phyloP scores from a whole-genome alignment of 129 eudicot species.

The Chrysanthemum lavandulifolium region DNA sequence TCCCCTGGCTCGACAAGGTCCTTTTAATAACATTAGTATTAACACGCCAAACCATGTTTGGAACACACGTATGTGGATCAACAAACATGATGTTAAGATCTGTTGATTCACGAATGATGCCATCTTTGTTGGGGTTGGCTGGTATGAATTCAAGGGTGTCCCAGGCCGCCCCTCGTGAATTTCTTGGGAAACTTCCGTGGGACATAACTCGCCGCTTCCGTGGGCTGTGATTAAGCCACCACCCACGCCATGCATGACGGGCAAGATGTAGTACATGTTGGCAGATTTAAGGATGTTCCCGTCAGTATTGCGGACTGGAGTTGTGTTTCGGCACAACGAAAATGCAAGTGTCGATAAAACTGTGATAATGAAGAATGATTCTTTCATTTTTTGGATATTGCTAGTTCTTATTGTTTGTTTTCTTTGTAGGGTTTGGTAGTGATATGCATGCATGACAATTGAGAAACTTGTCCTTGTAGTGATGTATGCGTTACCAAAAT shows the following conservation, averaged over 20 bases:
- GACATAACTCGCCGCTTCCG: constrained; percentile 27
- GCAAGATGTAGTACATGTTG: constrained; percentile 49
- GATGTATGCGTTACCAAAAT: too few species aligned
- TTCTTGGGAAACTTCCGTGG: constrained; percentile 43
- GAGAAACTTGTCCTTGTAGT: background rate
- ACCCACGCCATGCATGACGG: constrained; percentile 45
- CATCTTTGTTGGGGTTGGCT: constrained; percentile 28
- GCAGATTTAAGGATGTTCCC: constrained; percentile 37
- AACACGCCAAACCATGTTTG: constrained; percentile 40
- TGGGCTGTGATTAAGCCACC: constrained; percentile 49
- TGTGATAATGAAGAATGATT: constrained; percentile 15
- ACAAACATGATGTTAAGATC: constrained; percentile 37
- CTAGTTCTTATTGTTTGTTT: constrained; percentile 2
- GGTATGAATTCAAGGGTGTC: constrained; percentile 36
- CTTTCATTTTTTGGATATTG: constrained; percentile 10
- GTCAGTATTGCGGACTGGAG: constrained; percentile 42
- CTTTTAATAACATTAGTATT: constrained; percentile 6
- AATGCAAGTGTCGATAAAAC: constrained; percentile 28
- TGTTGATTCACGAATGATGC: constrained; percentile 35
- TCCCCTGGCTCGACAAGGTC: constrained; percentile 32
- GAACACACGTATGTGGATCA: constrained; percentile 26
- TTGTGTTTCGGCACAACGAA: constrained; percentile 24
- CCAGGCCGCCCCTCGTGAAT: constrained; percentile 20
- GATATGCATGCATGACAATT: background rate
- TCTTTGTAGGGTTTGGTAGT: constrained; percentile 13